Conservation (phyloP, 2,329 filamentous ascomycete species). For the Tolypocladium album region DNA sequence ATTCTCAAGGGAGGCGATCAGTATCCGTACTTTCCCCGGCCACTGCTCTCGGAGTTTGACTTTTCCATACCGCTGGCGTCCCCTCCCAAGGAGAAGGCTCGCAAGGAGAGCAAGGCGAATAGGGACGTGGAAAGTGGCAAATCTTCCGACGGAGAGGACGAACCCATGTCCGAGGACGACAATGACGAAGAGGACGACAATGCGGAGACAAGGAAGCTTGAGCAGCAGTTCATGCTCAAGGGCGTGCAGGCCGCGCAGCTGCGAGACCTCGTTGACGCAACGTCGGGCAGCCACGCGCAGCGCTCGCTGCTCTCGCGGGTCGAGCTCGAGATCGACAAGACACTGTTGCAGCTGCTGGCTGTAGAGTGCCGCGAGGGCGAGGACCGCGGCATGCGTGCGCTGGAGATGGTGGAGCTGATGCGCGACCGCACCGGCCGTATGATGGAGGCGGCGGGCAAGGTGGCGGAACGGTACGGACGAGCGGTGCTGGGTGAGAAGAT, state of each 20-base stretch:
- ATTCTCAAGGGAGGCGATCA: slow-evolving; percentile 93
- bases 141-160: slow-evolving; percentile 25
- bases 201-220: slow-evolving; percentile 51
- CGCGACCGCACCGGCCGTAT: slow-evolving; percentile 76
- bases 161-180: slow-evolving; percentile 21
- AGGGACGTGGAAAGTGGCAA: slow-evolving; percentile 23
- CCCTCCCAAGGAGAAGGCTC: slow-evolving; percentile 23
- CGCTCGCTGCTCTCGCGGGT: slow-evolving; percentile 56
- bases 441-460: slow-evolving; percentile 81
- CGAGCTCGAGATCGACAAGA: slow-evolving; percentile 82
- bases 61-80: slow-evolving; percentile 74
- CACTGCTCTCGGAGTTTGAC: slow-evolving; percentile 84
- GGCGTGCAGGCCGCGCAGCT: slow-evolving; percentile 64
- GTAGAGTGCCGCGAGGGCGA: slow-evolving; percentile 87
- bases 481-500: slow-evolving; percentile 84
- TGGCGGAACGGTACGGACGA: slow-evolving; percentile 76
- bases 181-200: slow-evolving; percentile 19
- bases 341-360: slow-evolving; percentile 77
- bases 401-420: slow-evolving; percentile 85
- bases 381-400: slow-evolving; percentile 84
- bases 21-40: slow-evolving; percentile 86
- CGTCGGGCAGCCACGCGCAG: slow-evolving; percentile 46
- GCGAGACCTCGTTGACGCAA: slow-evolving; percentile 61
- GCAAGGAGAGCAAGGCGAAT: slow-evolving; percentile 16
- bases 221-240: slow-evolving; percentile 72